phyloP scores from a whole-genome alignment of 2,329 filamentous ascomycete genomes.

The Penicillium psychrosexuale region DNA sequence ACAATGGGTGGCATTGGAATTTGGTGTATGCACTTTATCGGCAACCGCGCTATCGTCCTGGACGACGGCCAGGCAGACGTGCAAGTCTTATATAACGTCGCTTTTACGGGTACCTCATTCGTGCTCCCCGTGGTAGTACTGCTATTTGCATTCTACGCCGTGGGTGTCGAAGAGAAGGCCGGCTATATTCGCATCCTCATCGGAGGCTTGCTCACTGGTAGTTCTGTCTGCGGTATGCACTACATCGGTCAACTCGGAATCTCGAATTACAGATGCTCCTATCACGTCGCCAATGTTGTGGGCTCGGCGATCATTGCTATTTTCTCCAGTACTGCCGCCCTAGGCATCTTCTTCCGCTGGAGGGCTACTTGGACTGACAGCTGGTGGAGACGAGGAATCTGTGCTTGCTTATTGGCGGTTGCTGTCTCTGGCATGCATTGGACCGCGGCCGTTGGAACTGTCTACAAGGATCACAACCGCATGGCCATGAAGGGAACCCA shows the following conservation, averaged over 20 bases:
- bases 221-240: conserved; percentile 80
- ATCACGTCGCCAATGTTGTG: conserved; percentile 58
- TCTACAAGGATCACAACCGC: conserved; percentile 58
- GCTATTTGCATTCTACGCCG: conserved; percentile 66
- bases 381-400: conserved; percentile 70
- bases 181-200: conserved; percentile 58
- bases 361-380: conserved; percentile 72
- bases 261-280: conserved; percentile 68
- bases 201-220: conserved; percentile 68
- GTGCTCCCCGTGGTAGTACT: conserved; percentile 76
- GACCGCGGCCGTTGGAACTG: conserved; percentile 70
- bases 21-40: conserved; percentile 81
- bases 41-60: conserved; percentile 73
- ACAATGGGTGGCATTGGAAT: conserved; percentile 72
- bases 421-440: conserved; percentile 87
- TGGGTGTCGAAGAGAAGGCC: conserved; percentile 59
- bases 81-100: conserved; percentile 70
- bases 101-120: conserved; percentile 72
- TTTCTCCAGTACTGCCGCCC: conserved; percentile 64
- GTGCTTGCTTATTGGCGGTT: conserved; percentile 65
- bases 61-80: conserved; percentile 59
- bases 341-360: conserved; percentile 75
- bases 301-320: conserved; percentile 71
- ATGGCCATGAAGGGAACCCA: conserved; percentile 40
- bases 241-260: conserved; percentile 84